A percentile compares a stretch with the other conserved stretches of the same genome.
Evolutionary conservation across 2,329 filamentous ascomycete genomes (phyloP).

Genomic region (Juglanconis juglandina): DNA sequence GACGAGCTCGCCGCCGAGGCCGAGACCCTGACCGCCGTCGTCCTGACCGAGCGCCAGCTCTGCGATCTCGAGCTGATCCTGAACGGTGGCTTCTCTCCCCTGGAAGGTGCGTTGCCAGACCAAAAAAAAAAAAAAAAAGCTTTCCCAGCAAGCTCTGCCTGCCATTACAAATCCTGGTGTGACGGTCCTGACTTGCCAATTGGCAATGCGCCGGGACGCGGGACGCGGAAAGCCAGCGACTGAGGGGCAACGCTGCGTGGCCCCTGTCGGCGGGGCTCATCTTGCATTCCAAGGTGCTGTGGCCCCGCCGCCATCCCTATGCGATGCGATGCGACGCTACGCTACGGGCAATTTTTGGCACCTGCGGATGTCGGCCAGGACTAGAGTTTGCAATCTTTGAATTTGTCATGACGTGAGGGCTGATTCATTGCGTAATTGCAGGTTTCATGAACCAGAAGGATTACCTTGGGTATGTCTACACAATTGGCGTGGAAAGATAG

Average conservation of each 20-base stretch:
- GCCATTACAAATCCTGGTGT: neutral
- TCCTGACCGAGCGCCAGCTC: slow-evolving; percentile 88
- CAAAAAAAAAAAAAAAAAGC: neutral
- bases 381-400: neutral
- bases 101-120: slow-evolving; percentile 71
- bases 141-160: too few species aligned
- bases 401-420: slow-evolving; percentile 6
- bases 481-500: neutral
- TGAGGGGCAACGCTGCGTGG: neutral
- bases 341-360: slow-evolving; percentile 5
- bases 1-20: slow-evolving; percentile 78
- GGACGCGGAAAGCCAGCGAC: neutral
- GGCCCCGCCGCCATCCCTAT: slow-evolving; percentile 10
- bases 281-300: slow-evolving; percentile 4
- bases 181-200: neutral
- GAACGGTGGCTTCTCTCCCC: slow-evolving; percentile 94
- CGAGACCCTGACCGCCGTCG: slow-evolving; percentile 78
- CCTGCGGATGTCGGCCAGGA: neutral
- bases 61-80: slow-evolving; percentile 97
- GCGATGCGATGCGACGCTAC: neutral
- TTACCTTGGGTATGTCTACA: slow-evolving; percentile 74
- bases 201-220: neutral
- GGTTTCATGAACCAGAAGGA: slow-evolving; percentile 97
- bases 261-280: slow-evolving; percentile 9
- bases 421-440: slow-evolving; percentile 34